phyloP scores from a whole-genome alignment of 2,329 filamentous ascomycete genomes.

The Coniochaeta sp. region DNA sequence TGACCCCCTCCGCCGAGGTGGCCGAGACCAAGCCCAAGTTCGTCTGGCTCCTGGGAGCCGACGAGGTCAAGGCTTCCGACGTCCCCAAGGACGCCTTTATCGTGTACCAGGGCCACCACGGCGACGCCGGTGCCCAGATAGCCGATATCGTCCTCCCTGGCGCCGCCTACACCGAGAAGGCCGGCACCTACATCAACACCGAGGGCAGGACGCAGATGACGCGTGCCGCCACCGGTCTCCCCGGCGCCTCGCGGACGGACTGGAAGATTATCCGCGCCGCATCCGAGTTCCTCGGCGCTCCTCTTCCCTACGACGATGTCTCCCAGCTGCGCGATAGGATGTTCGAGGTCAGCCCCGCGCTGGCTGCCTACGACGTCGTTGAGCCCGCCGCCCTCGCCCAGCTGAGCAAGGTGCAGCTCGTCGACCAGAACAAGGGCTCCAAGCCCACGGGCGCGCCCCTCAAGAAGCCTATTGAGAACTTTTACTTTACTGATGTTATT shows the following conservation, averaged over 20 bases:
- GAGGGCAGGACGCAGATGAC: constrained; percentile 95
- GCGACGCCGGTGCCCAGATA: constrained; percentile 85
- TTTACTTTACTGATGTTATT: constrained; percentile 97
- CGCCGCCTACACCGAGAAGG: constrained; percentile 95
- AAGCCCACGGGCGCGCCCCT: constrained; percentile 67
- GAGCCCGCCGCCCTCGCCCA: constrained; percentile 69
- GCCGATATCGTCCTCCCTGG: constrained; percentile 92
- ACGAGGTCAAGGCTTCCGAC: constrained; percentile 78
- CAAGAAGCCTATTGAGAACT: constrained; percentile 85
- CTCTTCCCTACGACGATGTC: constrained; percentile 89
- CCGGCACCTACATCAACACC: constrained; percentile 93
- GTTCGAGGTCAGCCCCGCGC: constrained; percentile 86
- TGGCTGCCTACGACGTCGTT: constrained; percentile 84
- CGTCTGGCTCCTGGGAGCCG: constrained; percentile 91
- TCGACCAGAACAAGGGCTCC: constrained; percentile 90
- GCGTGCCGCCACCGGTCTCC: constrained; percentile 79
- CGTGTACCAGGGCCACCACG: constrained; percentile 97
- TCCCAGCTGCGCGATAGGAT: constrained; percentile 85
- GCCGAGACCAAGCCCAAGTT: constrained; percentile 87
- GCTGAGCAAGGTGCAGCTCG: constrained; percentile 87
- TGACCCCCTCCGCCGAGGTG: constrained; percentile 72
- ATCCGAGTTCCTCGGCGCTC: constrained; percentile 81
- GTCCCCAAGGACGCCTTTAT: constrained; percentile 95
- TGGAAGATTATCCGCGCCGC: constrained; percentile 97
- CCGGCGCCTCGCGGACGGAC: constrained; percentile 86